phyloP scores from a whole-genome alignment of 495 filamentous ascomycete genomes.

The Chaetomidium leptoderma region DNA sequence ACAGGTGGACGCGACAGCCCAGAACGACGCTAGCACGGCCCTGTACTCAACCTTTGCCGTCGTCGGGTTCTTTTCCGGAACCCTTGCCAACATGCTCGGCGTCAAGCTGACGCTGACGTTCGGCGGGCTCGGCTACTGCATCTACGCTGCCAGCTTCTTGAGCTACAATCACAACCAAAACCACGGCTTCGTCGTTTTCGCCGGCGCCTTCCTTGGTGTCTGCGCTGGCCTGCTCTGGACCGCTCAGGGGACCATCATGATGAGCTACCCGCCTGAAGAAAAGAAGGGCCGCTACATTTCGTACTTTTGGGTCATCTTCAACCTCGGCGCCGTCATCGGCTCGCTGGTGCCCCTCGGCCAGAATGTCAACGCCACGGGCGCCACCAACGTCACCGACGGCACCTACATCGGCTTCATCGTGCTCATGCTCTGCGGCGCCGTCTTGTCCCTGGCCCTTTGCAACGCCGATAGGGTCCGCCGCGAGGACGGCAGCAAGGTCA shows the following conservation, averaged over 20 bases:
- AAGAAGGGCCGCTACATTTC: constrained; percentile 86
- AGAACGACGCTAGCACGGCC: constrained; percentile 66
- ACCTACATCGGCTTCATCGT: constrained; percentile 91
- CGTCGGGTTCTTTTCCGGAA: constrained; percentile 82
- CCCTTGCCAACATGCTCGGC: constrained; percentile 71
- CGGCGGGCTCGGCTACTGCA: constrained; percentile 80
- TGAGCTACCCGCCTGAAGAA: constrained; percentile 79
- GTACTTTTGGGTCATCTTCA: constrained; percentile 95
- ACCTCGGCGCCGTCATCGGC: constrained; percentile 86
- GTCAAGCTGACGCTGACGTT: constrained; percentile 67
- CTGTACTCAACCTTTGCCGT: constrained; percentile 81
- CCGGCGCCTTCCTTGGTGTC: constrained; percentile 66
- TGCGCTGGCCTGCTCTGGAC: constrained; percentile 89
- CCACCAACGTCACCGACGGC: constrained; percentile 65
- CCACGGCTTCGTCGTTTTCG: constrained; percentile 71
- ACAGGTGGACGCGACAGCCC: constrained; percentile 56
- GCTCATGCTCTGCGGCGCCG: constrained; percentile 72
- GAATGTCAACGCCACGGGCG: constrained; percentile 61
- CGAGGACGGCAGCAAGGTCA: constrained; percentile 69
- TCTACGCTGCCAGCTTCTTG: constrained; percentile 76
- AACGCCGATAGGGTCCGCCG: constrained; percentile 75
- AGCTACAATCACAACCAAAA: constrained; percentile 78
- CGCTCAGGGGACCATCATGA: constrained; percentile 93
- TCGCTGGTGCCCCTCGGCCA: constrained; percentile 77
- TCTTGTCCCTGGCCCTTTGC: constrained; percentile 66